These are phyloP conservation scores for Fusarium kyushuense DNA, from an alignment of 2,329 filamentous ascomycete genomes.

Conservation along the genomic window DNA sequence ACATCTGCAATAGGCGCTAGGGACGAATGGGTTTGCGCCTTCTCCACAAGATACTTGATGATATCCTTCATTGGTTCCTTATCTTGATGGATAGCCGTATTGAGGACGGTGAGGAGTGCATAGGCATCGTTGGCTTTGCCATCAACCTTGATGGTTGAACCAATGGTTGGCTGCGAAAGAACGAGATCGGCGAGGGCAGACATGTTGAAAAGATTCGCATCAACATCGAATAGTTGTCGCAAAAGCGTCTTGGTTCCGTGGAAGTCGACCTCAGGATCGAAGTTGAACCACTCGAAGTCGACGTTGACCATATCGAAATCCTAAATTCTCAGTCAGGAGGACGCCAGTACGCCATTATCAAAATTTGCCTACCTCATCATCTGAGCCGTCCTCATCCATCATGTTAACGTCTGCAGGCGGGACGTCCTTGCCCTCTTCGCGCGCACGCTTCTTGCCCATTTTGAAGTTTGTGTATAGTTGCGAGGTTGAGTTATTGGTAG, in stretches of 20 bases:
- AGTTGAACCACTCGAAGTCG: conserved; percentile 99
- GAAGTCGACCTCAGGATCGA: conserved; percentile 88
- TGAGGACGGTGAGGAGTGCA: conserved; percentile 90
- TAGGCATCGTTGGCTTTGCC: conserved; percentile 93
- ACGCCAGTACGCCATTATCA: conserved; percentile 17
- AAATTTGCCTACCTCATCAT: conserved; percentile 62
- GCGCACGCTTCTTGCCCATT: conserved; percentile 65
- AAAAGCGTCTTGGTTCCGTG: conserved; percentile 92
- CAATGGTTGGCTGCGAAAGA: conserved; percentile 85
- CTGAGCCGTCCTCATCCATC: conserved; percentile 65
- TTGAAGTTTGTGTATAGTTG: conserved; percentile 17
- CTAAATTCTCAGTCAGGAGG: conserved; percentile 58
- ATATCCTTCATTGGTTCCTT: conserved; percentile 79
- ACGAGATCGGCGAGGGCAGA: conserved; percentile 89
- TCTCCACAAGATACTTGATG: conserved; percentile 75
- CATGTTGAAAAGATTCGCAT: conserved; percentile 86
- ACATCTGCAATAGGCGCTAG: conserved; percentile 70
- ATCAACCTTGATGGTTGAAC: conserved; percentile 97
- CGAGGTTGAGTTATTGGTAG: background rate
- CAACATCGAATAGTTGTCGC: conserved; percentile 91
- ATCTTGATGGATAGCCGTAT: conserved; percentile 81
- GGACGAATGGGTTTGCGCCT: conserved; percentile 64
- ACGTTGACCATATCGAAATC: conserved; percentile 93
- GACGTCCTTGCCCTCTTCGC: conserved; percentile 61
- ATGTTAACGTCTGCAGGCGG: conserved; percentile 58